Percentiles rank a stretch among this genome's conserved stretches.
Evolutionary conservation across 1,284 basidiomycete genomes (phyloP).

Genomic region (Anthracocystis walkeri): DNA sequence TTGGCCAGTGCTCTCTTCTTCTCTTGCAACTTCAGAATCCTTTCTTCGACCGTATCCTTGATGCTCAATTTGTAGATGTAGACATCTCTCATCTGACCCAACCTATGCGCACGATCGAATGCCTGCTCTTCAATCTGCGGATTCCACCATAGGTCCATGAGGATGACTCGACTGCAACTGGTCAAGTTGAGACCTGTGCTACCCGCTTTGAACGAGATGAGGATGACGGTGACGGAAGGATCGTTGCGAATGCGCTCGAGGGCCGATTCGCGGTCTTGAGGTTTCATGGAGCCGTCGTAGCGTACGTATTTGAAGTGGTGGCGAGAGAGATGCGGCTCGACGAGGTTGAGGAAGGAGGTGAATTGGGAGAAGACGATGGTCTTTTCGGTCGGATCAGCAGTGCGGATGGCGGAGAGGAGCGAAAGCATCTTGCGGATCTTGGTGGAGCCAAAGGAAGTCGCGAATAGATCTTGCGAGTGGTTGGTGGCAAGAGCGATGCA

Average conservation of each 20-base stretch:
- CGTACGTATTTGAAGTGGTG: slow-evolving; percentile 80
- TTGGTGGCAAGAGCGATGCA: slow-evolving; percentile 52
- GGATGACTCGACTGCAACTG: slow-evolving; percentile 90
- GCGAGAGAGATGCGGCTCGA: slow-evolving; percentile 82
- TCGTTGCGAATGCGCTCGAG: slow-evolving; percentile 80
- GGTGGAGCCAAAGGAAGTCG: slow-evolving; percentile 74
- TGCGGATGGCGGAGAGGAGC: slow-evolving; percentile 79
- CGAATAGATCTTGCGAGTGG: slow-evolving; percentile 21
- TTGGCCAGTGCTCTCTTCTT: slow-evolving; percentile 85
- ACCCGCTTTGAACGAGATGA: slow-evolving; percentile 97
- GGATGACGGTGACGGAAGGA: slow-evolving; percentile 77
- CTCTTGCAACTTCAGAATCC: slow-evolving; percentile 78
- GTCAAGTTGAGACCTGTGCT: slow-evolving; percentile 94
- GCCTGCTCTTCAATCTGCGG: slow-evolving; percentile 79
- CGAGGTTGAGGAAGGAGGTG: slow-evolving; percentile 86
- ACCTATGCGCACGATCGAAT: slow-evolving; percentile 90
- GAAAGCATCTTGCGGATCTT: slow-evolving; percentile 87
- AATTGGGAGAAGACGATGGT: slow-evolving; percentile 86
- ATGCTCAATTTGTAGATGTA: slow-evolving; percentile 94
- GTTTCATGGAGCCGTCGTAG: slow-evolving; percentile 88
- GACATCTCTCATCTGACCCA: slow-evolving; percentile 87
- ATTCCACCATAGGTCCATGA: slow-evolving; percentile 92
- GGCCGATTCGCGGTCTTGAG: slow-evolving; percentile 80
- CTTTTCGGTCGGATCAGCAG: slow-evolving; percentile 77
- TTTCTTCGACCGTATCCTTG: slow-evolving; percentile 87